A percentile compares a stretch with the other conserved stretches of the same genome.
Evolutionary conservation across 495 filamentous ascomycete genomes (phyloP).

Genomic region (Penicillium parvum): DNA sequence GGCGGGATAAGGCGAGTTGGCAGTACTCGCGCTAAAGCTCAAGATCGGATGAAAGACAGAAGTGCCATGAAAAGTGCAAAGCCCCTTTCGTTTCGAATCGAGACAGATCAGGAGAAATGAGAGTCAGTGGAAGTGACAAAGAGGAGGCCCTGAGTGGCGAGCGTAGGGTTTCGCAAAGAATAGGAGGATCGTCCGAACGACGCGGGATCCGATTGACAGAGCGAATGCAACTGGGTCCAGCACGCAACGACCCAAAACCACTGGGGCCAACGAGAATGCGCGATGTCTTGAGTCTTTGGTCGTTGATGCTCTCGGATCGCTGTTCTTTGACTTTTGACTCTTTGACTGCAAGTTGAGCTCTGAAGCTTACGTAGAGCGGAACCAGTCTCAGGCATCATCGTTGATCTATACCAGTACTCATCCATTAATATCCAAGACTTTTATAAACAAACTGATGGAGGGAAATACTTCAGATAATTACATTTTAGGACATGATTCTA

Average conservation of each 20-base stretch:
- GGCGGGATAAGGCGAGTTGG: constrained; percentile 7
- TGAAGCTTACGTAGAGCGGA: background rate
- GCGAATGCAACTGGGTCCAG: no score
- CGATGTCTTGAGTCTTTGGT: background rate
- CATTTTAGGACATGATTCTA: no score
- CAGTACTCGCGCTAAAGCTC: constrained; percentile 9
- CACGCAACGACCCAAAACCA: background rate
- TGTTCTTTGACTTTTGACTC: no score
- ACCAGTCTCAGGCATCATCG: background rate
- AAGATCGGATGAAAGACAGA: constrained; percentile 1
- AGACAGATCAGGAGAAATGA: background rate
- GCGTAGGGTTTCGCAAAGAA: background rate
- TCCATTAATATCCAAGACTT: no score
- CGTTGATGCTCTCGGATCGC: background rate
- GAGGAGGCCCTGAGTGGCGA: constrained; percentile 6
- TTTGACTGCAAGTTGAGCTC: no score
- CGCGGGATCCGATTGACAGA: constrained; percentile 1
- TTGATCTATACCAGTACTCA: no score
- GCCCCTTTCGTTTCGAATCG: background rate
- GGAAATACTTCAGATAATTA: no score
- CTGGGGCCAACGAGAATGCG: no score
- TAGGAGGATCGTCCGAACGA: constrained; percentile 10
- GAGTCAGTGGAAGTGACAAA: constrained; percentile 3
- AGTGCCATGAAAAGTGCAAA: constrained; percentile 27
- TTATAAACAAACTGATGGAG: no score